Evolutionary conservation across 1,284 basidiomycete genomes (phyloP).

Genomic region (Pascua guehoae): DNA sequence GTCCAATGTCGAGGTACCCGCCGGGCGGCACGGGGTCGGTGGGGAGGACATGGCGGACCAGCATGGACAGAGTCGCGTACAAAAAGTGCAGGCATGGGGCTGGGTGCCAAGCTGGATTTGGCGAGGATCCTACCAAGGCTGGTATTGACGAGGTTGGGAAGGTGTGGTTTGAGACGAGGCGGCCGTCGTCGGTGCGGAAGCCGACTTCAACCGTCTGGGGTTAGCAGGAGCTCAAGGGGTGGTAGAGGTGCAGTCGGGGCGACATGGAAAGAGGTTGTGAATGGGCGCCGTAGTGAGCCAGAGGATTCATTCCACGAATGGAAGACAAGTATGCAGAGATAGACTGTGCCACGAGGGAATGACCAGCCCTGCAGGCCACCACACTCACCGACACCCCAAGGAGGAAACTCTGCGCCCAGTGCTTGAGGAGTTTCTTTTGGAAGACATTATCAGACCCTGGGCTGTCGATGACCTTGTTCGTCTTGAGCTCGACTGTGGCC

Average conservation of each 20-base stretch:
- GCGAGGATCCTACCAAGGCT: neutral
- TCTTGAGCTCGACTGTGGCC: slow-evolving; percentile 84
- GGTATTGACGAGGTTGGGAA: slow-evolving; percentile 72
- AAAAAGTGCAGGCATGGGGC: slow-evolving; percentile 36
- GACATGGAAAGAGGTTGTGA: neutral
- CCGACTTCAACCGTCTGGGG: slow-evolving; percentile 80
- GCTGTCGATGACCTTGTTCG: slow-evolving; percentile 72
- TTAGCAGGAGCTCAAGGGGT: neutral
- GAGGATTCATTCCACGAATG: neutral
- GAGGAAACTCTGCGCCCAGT: slow-evolving; percentile 93
- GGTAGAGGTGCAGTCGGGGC: too few species aligned
- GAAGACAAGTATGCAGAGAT: neutral
- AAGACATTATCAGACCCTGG: slow-evolving; percentile 69
- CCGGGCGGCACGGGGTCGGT: slow-evolving; percentile 29
- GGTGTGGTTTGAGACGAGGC: slow-evolving; percentile 59
- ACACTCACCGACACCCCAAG: slow-evolving; percentile 76
- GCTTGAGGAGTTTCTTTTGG: slow-evolving; percentile 90
- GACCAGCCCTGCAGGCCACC: too few species aligned
- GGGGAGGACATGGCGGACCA: slow-evolving; percentile 34
- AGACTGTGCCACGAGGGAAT: neutral
- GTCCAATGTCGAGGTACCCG: neutral
- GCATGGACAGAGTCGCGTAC: slow-evolving; percentile 30
- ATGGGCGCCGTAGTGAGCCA: too few species aligned
- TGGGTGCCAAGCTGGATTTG: slow-evolving; percentile 30
- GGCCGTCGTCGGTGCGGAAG: slow-evolving; percentile 76